Percentiles rank a stretch among this genome's conserved stretches.
Conservation (phyloP, 768 basidiomycete species). For the Termitomyces sp. region DNA sequence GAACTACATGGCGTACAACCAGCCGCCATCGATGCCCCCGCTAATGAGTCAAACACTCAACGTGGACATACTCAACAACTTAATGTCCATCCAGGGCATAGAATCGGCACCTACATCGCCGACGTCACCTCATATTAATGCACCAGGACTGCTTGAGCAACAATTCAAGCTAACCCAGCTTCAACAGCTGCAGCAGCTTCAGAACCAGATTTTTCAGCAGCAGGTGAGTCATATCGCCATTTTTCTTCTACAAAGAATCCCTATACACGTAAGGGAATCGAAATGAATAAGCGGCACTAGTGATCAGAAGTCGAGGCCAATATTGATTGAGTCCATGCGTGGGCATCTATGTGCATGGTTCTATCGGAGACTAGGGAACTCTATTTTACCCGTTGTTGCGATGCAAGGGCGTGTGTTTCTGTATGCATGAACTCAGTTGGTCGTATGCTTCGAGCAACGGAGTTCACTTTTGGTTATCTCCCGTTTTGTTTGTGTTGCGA, state of each 20-base stretch:
- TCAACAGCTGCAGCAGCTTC: constrained; percentile 67
- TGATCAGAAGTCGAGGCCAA: not conserved
- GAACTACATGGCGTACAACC: constrained; percentile 3
- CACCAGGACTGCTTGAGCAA: constrained; percentile 63
- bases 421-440: not conserved
- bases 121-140: constrained; percentile 26
- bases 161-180: constrained; percentile 77
- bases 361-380: not conserved
- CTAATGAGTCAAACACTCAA: constrained; percentile 32
- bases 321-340: not conserved
- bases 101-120: constrained; percentile 27
- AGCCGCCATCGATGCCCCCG: constrained; percentile 13
- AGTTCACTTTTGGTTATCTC: not conserved
- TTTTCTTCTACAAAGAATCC: not conserved
- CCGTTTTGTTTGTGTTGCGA: not conserved
- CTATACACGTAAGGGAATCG: not conserved
- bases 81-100: constrained; percentile 49
- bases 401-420: not conserved
- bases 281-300: not conserved
- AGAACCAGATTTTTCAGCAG: constrained; percentile 87
- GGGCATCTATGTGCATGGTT: not conserved
- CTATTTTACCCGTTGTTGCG: not conserved
- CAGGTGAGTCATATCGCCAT: constrained; percentile 51
- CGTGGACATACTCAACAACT: constrained; percentile 49
- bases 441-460: not conserved